Percentiles rank a stretch among this genome's conserved stretches.
These are phyloP conservation scores for Solanum pennellii DNA, from an alignment of 257 asterid species.

Conservation along the genomic window DNA sequence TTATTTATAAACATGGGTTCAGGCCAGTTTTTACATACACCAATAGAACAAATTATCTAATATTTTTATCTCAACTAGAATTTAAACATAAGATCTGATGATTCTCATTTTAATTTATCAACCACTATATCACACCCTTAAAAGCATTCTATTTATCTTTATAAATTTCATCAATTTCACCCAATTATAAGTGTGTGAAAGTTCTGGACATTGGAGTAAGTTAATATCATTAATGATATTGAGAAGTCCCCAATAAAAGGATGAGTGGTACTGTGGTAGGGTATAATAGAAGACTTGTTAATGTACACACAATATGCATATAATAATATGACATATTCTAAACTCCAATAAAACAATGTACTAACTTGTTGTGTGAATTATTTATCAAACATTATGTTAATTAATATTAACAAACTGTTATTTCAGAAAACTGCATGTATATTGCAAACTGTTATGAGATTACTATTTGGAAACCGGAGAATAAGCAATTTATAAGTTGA, in stretches of 20 bases:
- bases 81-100: background rate
- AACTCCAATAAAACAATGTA: background rate
- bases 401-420: background rate
- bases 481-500: background rate
- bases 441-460: background rate
- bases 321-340: background rate
- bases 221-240: background rate
- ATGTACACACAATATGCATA: background rate
- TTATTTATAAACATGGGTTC: background rate
- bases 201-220: background rate
- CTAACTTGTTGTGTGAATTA: background rate
- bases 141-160: background rate
- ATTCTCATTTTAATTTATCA: fast-evolving
- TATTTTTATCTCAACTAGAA: background rate
- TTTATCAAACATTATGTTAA: background rate
- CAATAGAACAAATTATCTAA: fast-evolving
- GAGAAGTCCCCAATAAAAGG: background rate
- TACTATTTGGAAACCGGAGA: background rate
- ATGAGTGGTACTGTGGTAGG: background rate
- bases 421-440: too few species aligned
- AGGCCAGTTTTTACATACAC: fast-evolving
- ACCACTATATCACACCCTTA: background rate
- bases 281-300: background rate
- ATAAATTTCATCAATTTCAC: background rate
- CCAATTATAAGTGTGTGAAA: background rate